These are phyloP conservation scores for Saccharum spontaneum DNA, from an alignment of 176 grass and related monocot genomes.

Conservation along the genomic window DNA sequence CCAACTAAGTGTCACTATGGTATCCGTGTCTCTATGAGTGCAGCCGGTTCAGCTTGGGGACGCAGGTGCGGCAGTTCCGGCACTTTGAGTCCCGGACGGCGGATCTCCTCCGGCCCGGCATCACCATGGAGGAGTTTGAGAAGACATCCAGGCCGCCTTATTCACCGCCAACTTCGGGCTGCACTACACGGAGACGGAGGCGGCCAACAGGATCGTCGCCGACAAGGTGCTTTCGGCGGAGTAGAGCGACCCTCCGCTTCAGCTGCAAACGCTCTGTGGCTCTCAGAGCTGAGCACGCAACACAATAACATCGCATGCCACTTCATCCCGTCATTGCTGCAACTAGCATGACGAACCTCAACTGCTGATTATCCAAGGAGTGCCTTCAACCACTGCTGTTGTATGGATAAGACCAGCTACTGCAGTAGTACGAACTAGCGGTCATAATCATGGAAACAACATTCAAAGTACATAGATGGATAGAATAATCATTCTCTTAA, in stretches of 20 bases:
- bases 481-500: neutral
- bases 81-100: too few relatives aligned
- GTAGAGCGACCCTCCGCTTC: constrained; percentile 24
- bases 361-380: neutral
- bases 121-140: too few relatives aligned
- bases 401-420: neutral
- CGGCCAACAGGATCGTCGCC: constrained; percentile 36
- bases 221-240: constrained; percentile 28
- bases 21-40: too few relatives aligned
- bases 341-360: neutral
- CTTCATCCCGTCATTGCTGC: neutral
- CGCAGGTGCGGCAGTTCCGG: too few relatives aligned
- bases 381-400: neutral
- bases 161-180: neutral
- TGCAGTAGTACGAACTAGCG: neutral
- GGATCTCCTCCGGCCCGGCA: too few relatives aligned
- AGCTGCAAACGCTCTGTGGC: neutral
- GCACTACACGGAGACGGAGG: constrained; percentile 54
- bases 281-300: neutral
- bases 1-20: too few relatives aligned
- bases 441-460: neutral
- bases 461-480: neutral
- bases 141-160: too few relatives aligned
- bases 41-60: too few relatives aligned
- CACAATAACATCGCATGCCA: too few relatives aligned